Percentiles rank a stretch among this genome's conserved stretches.
These are phyloP conservation scores for Exophiala lecanii-corni DNA, from an alignment of 2,329 filamentous ascomycete species.

Conservation along the genomic window DNA sequence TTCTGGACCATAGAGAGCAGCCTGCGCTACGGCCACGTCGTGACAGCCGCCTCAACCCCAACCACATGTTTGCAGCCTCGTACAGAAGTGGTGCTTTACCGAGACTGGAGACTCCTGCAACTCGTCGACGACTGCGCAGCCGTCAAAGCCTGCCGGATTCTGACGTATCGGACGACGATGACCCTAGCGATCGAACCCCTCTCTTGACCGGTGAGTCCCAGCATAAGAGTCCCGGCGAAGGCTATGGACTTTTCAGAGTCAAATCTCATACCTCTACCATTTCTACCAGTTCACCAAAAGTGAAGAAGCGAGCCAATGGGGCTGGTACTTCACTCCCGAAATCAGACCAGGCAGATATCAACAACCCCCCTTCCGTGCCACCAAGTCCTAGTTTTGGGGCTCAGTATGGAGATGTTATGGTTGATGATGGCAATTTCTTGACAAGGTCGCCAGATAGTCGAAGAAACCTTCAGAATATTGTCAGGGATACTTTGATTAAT, in stretches of 20 bases:
- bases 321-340: constrained; percentile 20
- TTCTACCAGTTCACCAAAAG: constrained; percentile 17
- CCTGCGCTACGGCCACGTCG: constrained; percentile 61
- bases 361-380: constrained; percentile 61
- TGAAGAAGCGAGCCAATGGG: constrained; percentile 12
- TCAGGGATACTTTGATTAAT: constrained; percentile 42
- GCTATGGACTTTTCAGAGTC: constrained; percentile 22
- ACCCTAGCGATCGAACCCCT: constrained; percentile 48
- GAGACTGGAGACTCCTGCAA: constrained; percentile 2
- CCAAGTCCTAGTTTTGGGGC: constrained; percentile 52
- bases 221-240: constrained; percentile 19
- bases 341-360: constrained; percentile 49
- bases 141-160: constrained; percentile 10
- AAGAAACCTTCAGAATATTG: constrained; percentile 28
- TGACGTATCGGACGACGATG: constrained; percentile 11
- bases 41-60: constrained; percentile 36
- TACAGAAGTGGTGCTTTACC: constrained; percentile 10
- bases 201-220: constrained; percentile 40
- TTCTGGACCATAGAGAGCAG: constrained; percentile 76
- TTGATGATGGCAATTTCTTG: constrained; percentile 39
- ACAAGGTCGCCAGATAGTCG: constrained; percentile 35
- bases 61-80: constrained; percentile 14
- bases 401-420: constrained; percentile 48
- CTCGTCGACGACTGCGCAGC: constrained; percentile 14
- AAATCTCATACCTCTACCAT: constrained; percentile 22